phyloP scores from a whole-genome alignment of 805 yeast genomes.

The Clavispora phyllophila region DNA sequence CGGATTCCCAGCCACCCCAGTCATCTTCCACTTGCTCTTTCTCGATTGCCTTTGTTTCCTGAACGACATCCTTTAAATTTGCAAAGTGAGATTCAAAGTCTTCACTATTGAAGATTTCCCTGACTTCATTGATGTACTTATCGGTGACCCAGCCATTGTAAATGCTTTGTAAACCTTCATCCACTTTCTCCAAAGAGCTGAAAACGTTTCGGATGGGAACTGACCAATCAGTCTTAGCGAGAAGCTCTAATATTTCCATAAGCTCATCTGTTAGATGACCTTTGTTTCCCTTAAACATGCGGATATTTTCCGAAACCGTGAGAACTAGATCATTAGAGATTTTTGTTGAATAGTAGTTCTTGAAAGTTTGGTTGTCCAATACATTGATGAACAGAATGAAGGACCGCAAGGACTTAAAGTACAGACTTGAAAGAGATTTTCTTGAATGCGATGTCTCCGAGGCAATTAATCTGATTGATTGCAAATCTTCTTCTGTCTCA shows the following conservation, averaged over 20 bases:
- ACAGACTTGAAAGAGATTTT: conserved; percentile 4
- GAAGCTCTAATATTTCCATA: conserved; percentile 14
- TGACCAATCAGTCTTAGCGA: conserved; percentile 21
- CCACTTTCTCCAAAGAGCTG: conserved; percentile 13
- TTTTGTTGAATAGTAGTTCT: conserved; percentile 22
- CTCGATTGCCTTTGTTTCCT: conserved; percentile 13
- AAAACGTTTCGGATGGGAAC: conserved; percentile 17
- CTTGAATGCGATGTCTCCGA: background rate
- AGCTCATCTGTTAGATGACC: conserved; percentile 17
- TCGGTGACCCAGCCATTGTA: conserved; percentile 29
- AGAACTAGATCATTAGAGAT: conserved; percentile 26
- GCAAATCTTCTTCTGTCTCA: background rate
- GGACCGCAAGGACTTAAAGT: conserved; percentile 20
- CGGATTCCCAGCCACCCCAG: conserved; percentile 17
- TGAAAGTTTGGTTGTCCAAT: conserved; percentile 18
- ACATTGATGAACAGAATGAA: conserved; percentile 29
- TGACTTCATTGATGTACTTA: conserved; percentile 26
- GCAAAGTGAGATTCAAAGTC: conserved; percentile 3
- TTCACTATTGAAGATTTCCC: conserved; percentile 14
- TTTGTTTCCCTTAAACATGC: conserved; percentile 14
- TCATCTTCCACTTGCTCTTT: conserved; percentile 1
- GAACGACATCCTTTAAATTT: conserved; percentile 7
- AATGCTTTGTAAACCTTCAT: conserved; percentile 22
- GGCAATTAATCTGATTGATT: background rate
- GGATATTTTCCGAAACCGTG: conserved; percentile 27